Conservation (phyloP, 257 asterid genomes). For the Petunia secreta region DNA sequence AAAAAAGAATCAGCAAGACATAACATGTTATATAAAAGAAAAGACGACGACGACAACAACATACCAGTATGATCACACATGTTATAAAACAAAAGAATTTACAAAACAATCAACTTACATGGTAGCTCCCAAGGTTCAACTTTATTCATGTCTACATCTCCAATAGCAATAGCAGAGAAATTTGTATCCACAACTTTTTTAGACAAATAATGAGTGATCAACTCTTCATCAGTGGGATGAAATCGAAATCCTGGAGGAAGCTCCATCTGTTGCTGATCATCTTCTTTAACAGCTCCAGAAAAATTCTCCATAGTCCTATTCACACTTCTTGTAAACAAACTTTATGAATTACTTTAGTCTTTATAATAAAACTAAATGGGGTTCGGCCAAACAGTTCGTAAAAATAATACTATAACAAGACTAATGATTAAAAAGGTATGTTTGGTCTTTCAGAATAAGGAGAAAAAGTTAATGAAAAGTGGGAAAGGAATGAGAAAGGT, state of each 20-base stretch:
- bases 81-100: neutral
- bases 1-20: neutral
- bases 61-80: too few species aligned
- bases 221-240: conserved; percentile 80
- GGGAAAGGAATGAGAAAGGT: conserved; percentile 30
- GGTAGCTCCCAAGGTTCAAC: conserved; percentile 88
- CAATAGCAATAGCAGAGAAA: conserved; percentile 63
- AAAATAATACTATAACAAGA: conserved; percentile 8
- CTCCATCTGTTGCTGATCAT: conserved; percentile 43
- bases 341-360: neutral
- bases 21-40: neutral
- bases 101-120: conserved; percentile 40
- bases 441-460: neutral
- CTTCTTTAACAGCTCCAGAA: conserved; percentile 34
- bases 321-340: neutral
- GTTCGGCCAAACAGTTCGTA: conserved; percentile 9
- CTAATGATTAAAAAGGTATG: conserved; percentile 17
- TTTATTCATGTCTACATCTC: conserved; percentile 80
- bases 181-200: conserved; percentile 49
- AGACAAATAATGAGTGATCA: conserved; percentile 68
- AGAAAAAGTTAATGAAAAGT: conserved; percentile 28
- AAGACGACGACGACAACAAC: too few species aligned
- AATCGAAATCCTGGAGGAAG: conserved; percentile 82
- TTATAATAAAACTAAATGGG: neutral
- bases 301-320: conserved; percentile 44